These are phyloP conservation scores for Aphanomyces astaci DNA, from an alignment of 352 stramenopile genomes.

Conservation along the genomic window DNA sequence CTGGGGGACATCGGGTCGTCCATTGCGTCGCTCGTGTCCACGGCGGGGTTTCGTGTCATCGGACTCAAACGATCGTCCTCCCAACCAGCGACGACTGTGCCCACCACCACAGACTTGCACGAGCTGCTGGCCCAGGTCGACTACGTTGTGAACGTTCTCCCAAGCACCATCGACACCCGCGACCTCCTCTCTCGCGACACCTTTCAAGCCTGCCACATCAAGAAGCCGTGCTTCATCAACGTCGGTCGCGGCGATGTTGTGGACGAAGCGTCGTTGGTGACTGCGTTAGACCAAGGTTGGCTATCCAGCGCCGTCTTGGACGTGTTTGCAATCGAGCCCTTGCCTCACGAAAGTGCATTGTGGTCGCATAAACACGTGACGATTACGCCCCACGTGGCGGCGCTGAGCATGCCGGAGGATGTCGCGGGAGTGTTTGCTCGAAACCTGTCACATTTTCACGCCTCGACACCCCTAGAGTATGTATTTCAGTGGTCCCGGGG, in stretches of 20 bases:
- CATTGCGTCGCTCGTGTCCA: constrained; percentile 31
- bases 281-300: constrained; percentile 46
- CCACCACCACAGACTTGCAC: constrained; percentile 39
- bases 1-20: constrained; percentile 13
- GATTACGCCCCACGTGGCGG: constrained; percentile 77
- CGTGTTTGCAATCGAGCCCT: constrained; percentile 39
- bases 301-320: constrained; percentile 45
- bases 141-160: constrained; percentile 77
- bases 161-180: constrained; percentile 60
- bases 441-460: neutral
- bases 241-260: constrained; percentile 80
- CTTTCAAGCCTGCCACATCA: constrained; percentile 35
- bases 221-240: constrained; percentile 77
- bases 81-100: constrained; percentile 25
- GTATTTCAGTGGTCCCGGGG: neutral
- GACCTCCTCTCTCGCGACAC: constrained; percentile 47
- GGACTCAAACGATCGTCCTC: constrained; percentile 57
- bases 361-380: constrained; percentile 55
- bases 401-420: constrained; percentile 61
- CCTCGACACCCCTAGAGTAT: neutral
- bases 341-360: constrained; percentile 40
- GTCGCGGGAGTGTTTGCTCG: constrained; percentile 59
- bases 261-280: constrained; percentile 44
- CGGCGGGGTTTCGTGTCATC: constrained; percentile 45
- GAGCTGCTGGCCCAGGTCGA: constrained; percentile 49